Percentiles rank a stretch among this genome's conserved stretches.
phyloP scores from a whole-genome alignment of 2,329 filamentous ascomycete genomes.

The Zymoseptoria ardabiliae region DNA sequence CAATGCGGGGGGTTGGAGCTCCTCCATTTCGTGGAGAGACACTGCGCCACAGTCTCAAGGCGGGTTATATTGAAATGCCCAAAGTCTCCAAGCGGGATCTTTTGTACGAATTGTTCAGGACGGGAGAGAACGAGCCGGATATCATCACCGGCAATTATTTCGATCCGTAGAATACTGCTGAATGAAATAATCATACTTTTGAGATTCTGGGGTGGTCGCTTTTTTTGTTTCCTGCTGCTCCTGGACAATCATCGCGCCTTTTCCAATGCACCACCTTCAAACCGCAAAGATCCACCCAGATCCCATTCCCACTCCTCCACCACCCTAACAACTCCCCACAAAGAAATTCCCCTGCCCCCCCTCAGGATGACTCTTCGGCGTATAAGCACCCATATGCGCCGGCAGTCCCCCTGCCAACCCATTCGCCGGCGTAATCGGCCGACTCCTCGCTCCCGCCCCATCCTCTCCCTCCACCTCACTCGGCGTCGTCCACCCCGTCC shows the following conservation, averaged over 20 bases:
- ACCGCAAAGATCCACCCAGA: background rate
- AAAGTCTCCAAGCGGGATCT: too few relatives aligned
- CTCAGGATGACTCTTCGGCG: slow-evolving; percentile 27
- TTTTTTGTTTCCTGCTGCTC: background rate
- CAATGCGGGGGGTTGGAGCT: too few relatives aligned
- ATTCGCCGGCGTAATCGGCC: slow-evolving; percentile 24
- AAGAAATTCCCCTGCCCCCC: slow-evolving; percentile 24
- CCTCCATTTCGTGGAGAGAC: too few relatives aligned
- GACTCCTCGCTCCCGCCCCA: slow-evolving; percentile 8
- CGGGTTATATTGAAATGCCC: too few relatives aligned
- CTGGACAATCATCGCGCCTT: background rate
- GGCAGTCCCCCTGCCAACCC: slow-evolving; percentile 11
- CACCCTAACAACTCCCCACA: slow-evolving; percentile 23
- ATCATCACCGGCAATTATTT: too few relatives aligned
- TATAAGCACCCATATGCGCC: slow-evolving; percentile 27
- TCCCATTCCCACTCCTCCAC: background rate
- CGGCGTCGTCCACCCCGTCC: slow-evolving; percentile 11
- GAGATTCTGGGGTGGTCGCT: too few relatives aligned
- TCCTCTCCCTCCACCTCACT: slow-evolving; percentile 15
- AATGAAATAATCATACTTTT: too few relatives aligned
- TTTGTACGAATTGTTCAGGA: too few relatives aligned
- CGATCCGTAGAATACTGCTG: too few relatives aligned
- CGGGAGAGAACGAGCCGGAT: too few relatives aligned
- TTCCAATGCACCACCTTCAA: background rate
- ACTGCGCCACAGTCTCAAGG: too few relatives aligned